These are phyloP conservation scores for Polytrichum commune DNA, from an alignment of 225 moss, liverwort and hornwort species.

Conservation along the genomic window DNA sequence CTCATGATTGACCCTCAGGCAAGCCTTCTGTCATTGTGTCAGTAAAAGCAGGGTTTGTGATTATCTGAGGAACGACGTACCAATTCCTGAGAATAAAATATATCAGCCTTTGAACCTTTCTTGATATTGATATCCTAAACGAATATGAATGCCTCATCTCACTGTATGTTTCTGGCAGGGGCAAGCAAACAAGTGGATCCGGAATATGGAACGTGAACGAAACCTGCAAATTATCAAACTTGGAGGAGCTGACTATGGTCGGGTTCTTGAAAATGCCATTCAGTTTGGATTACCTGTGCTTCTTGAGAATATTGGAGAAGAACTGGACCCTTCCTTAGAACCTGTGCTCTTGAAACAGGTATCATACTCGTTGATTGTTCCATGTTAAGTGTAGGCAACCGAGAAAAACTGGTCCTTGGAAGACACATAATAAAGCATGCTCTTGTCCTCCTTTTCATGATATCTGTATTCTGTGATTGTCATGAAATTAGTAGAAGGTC, in stretches of 20 bases:
- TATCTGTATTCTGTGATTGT: too few relatives aligned
- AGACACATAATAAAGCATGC: too few relatives aligned
- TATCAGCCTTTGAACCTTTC: constrained; percentile 1
- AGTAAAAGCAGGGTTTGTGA: too few relatives aligned
- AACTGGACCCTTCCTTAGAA: constrained; percentile 86
- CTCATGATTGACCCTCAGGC: constrained; percentile 98
- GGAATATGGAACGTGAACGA: constrained; percentile 83
- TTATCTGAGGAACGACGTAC: too few relatives aligned
- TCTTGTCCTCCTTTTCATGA: too few relatives aligned
- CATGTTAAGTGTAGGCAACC: background rate
- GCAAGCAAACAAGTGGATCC: constrained; percentile 97
- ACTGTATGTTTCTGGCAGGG: constrained; percentile 37
- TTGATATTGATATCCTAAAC: too few relatives aligned
- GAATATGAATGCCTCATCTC: too few relatives aligned
- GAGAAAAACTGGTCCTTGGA: background rate
- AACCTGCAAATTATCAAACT: constrained; percentile 93
- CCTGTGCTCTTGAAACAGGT: constrained; percentile 85
- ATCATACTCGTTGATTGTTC: background rate
- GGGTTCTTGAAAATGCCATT: constrained; percentile 87
- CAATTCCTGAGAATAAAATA: background rate
- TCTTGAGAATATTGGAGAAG: constrained; percentile 89
- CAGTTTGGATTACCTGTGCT: constrained; percentile 94
- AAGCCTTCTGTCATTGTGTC: background rate
- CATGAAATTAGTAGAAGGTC: too few relatives aligned
- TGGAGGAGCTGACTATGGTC: constrained; percentile 69